phyloP scores from a whole-genome alignment of 2,329 filamentous ascomycete species.

The Microsporum ferrugineum region DNA sequence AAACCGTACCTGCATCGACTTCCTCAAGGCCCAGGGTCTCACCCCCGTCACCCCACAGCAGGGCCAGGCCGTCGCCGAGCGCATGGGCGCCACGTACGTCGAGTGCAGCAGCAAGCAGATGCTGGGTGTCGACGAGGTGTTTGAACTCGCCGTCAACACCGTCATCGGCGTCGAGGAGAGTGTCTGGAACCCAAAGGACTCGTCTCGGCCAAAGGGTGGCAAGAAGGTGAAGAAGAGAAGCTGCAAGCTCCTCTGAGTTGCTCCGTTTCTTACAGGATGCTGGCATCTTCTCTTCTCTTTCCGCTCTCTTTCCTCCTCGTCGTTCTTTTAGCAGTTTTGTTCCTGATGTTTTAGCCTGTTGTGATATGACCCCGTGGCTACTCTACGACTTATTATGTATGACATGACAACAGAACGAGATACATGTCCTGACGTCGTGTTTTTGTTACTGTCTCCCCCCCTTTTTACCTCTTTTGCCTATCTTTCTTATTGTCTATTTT shows the following conservation, averaged over 20 bases:
- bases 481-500: conserved; percentile 6
- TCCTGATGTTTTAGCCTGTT: conserved; percentile 4
- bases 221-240: conserved; percentile 74
- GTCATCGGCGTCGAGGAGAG: conserved; percentile 74
- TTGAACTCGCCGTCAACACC: conserved; percentile 79
- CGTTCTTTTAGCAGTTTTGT: background rate
- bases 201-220: conserved; percentile 33
- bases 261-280: background rate
- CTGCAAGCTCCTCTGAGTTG: conserved; percentile 61
- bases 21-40: conserved; percentile 93
- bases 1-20: conserved; percentile 95
- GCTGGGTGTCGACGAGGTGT: conserved; percentile 91
- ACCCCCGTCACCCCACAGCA: conserved; percentile 90
- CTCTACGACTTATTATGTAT: conserved; percentile 2
- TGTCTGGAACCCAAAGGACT: conserved; percentile 27
- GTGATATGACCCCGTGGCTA: conserved; percentile 5
- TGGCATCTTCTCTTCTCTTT: background rate
- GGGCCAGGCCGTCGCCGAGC: conserved; percentile 72
- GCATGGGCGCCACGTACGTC: conserved; percentile 93
- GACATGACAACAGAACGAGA: conserved; percentile 3
- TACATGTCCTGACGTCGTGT: background rate
- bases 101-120: conserved; percentile 99
- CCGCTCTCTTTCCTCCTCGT: background rate
- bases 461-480: conserved; percentile 2
- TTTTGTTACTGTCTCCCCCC: background rate